Conservation (phyloP, 164 flowering plant species). For the Vitis riparia region DNA sequence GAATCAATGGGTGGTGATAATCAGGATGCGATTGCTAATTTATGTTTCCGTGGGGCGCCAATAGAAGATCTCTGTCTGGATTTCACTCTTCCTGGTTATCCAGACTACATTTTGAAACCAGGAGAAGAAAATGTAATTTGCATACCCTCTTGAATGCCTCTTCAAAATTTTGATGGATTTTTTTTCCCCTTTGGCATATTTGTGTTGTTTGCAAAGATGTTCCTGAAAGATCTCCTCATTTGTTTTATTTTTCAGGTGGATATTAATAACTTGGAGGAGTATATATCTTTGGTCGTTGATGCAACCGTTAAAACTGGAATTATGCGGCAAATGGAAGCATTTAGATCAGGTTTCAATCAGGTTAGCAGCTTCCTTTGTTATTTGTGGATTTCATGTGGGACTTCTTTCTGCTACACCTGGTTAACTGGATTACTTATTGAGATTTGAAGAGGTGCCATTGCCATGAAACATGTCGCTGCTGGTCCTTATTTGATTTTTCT, state of each 20-base stretch:
- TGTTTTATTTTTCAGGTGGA: slow-evolving; percentile 57
- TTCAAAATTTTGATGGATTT: neutral
- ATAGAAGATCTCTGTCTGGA: slow-evolving; percentile 89
- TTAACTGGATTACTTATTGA: too few species aligned
- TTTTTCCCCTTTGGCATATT: neutral
- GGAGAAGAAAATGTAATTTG: slow-evolving; percentile 71
- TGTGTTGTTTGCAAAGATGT: neutral
- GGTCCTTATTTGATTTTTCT: too few species aligned
- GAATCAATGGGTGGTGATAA: slow-evolving; percentile 48
- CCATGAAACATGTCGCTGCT: too few species aligned
- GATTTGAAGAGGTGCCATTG: too few species aligned
- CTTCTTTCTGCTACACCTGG: too few species aligned
- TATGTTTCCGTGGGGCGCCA: slow-evolving; percentile 67
- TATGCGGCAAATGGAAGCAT: slow-evolving; percentile 85
- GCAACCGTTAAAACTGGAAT: slow-evolving; percentile 90
- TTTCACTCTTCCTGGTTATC: slow-evolving; percentile 97
- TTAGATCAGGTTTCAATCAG: slow-evolving; percentile 94
- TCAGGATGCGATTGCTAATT: slow-evolving; percentile 38
- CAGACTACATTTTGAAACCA: slow-evolving; percentile 74
- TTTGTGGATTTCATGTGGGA: neutral
- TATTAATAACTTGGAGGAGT: slow-evolving; percentile 79
- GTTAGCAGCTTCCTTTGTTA: slow-evolving; percentile 27
- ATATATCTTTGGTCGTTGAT: slow-evolving; percentile 82
- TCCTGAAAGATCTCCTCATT: neutral
- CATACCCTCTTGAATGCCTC: neutral